Base-by-base conservation (phyloP, 1,139 yeast genomes). In the Geotrichum citri-aurantii region DNA sequence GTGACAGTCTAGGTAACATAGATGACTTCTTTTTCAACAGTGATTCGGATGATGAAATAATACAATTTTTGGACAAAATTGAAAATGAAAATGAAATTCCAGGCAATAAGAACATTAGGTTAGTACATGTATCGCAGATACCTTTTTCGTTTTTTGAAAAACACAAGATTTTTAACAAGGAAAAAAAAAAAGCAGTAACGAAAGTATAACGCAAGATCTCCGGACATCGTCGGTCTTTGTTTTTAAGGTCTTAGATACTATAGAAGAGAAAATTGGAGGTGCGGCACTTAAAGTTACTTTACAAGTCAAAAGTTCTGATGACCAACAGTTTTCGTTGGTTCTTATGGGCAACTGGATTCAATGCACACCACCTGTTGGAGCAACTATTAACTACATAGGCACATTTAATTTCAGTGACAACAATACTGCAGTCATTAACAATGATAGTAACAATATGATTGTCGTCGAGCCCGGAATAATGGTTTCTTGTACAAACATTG, bases 381-480 rank as follows among this genome's bases (percentile, higher is more conserved):
- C 73, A 74, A 29, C 70, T 75, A 54, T 75, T n/a, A 74, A 75
- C 54, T 63, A 74, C 12, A 63, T 74, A 29, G 75, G 75, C 19
- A 61, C 61, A 1, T 65, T 61, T 51, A 63, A 63, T 31, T 56
- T 55, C 19, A 27, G 46, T 1, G 50, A 61, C 23, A 55, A 61
- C n/a, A 56, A 55, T 6, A 65, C 77, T 10, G 57, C 68, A 21
- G 89, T 88, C 62, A 71, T 75, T 46, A 82, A 82, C 61, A 73
- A 79, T 37, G 80, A 79, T 52, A 33, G 44, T 2, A 31, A 42
- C 7, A 84, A 87, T 65, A 70, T 91, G 27, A 71, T 92, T 44
- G 79, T 93, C 26, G 80, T 95, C 79, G 83, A 88, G 65, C 99
- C 99, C 0, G 99, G 93, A 68, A 74, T 82, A 1, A 74, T 93